Evolutionary conservation across 2,329 filamentous ascomycete genomes (phyloP).

Genomic region (Fusarium illudens): DNA sequence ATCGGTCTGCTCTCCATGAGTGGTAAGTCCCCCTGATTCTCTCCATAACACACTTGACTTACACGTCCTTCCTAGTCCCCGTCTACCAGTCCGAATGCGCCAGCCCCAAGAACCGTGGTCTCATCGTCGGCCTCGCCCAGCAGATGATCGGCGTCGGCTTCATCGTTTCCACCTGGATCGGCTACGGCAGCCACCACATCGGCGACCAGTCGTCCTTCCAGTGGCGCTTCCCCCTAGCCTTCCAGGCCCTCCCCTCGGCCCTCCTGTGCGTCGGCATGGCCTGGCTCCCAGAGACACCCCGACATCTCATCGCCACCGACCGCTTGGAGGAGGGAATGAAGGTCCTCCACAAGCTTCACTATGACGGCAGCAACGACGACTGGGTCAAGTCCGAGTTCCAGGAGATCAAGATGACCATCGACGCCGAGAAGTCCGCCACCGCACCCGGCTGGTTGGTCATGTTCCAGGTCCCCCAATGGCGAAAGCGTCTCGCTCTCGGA

Average conservation of each 20-base stretch:
- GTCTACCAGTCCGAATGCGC: conserved; percentile 41
- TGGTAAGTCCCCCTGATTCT: conserved; percentile 18
- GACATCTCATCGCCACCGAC: conserved; percentile 47
- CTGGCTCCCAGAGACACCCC: conserved; percentile 40
- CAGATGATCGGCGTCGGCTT: conserved; percentile 65
- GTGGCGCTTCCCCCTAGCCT: conserved; percentile 43
- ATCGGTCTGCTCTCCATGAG: conserved; percentile 52
- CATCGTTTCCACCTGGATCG: conserved; percentile 58
- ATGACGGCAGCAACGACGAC: conserved; percentile 61
- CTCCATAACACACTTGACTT: conserved; percentile 51
- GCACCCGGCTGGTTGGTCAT: conserved; percentile 60
- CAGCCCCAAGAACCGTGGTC: conserved; percentile 36
- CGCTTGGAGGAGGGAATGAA: conserved; percentile 52
- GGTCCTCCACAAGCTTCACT: conserved; percentile 58
- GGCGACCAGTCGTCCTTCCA: conserved; percentile 44
- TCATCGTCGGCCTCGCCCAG: conserved; percentile 63
- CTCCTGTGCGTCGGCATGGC: conserved; percentile 36
- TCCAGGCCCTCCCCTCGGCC: conserved; percentile 35
- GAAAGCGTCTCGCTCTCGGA: conserved; percentile 65
- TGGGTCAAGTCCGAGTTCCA: conserved; percentile 63
- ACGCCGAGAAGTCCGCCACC: conserved; percentile 41
- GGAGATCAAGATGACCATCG: conserved; percentile 65
- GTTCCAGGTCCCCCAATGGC: conserved; percentile 63
- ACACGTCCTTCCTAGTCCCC: conserved; percentile 41
- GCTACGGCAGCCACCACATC: conserved; percentile 44